phyloP scores from a whole-genome alignment of 1,284 basidiomycete genomes.

The Singerocomus inundabilis region DNA sequence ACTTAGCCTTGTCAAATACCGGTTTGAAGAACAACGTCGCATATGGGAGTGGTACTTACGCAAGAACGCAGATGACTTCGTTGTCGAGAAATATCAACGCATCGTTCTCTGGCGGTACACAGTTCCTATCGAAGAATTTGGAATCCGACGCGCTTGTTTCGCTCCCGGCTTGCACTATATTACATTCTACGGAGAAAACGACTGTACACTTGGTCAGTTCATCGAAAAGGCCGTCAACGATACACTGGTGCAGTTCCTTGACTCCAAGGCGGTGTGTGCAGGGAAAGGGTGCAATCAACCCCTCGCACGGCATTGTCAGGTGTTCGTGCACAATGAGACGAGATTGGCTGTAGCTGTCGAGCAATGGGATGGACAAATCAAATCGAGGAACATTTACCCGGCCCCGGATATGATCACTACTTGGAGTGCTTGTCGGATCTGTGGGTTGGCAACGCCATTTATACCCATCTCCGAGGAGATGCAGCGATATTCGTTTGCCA shows the following conservation, averaged over 20 bases:
- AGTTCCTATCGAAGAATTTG: conserved; percentile 67
- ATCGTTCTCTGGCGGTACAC: conserved; percentile 77
- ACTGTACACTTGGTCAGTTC: conserved; percentile 90
- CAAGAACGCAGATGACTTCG: conserved; percentile 79
- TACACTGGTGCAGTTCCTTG: conserved; percentile 63
- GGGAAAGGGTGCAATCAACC: conserved; percentile 84
- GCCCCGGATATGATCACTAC: conserved; percentile 81
- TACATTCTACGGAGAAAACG: conserved; percentile 91
- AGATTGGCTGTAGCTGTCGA: conserved; percentile 84
- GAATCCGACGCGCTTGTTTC: conserved; percentile 65
- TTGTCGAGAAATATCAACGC: conserved; percentile 92
- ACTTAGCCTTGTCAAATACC: conserved; percentile 69
- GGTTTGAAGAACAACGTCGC: conserved; percentile 80
- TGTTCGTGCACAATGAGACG: conserved; percentile 88
- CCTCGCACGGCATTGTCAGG: conserved; percentile 80
- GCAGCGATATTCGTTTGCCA: conserved; percentile 91
- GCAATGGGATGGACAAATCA: conserved; percentile 79
- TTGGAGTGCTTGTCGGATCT: conserved; percentile 89
- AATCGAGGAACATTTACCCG: conserved; percentile 51
- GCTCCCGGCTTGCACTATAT: conserved; percentile 70
- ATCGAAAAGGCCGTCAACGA: conserved; percentile 81
- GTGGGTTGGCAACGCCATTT: conserved; percentile 81
- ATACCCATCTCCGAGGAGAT: conserved; percentile 91
- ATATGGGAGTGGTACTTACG: conserved; percentile 92
- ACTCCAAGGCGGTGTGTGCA: conserved; percentile 74